A percentile compares a stretch with the other conserved stretches of the same genome.
Conservation (phyloP, 2,329 filamentous ascomycete species). For the Drechslerella dactyloides region DNA sequence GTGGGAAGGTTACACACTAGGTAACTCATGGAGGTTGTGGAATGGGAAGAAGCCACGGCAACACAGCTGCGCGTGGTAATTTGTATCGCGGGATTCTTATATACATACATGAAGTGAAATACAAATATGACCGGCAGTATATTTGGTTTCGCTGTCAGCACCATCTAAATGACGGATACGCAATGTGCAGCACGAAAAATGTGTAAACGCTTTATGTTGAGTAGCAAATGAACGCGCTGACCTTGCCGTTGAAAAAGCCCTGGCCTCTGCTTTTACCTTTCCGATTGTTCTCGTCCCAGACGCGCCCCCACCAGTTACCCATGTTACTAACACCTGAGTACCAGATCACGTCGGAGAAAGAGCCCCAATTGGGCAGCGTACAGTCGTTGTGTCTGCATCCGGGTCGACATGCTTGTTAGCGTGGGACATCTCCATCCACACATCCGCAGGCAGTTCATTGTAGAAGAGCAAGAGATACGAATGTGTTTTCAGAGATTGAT, state of each 20-base stretch:
- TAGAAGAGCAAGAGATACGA: too few relatives aligned
- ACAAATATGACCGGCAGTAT: background rate
- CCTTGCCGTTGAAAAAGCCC: conserved; percentile 19
- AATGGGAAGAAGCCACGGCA: background rate
- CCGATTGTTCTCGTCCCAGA: conserved; percentile 22
- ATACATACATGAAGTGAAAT: too few relatives aligned
- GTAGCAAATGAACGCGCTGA: conserved; percentile 39
- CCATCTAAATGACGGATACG: too few relatives aligned
- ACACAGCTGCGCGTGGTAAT: background rate
- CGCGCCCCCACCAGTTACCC: conserved; percentile 2
- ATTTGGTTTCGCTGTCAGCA: too few relatives aligned
- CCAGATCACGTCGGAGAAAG: conserved; percentile 30
- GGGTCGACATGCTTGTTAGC: too few relatives aligned
- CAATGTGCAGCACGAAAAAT: too few relatives aligned
- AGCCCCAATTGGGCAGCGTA: conserved; percentile 17
- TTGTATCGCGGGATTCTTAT: background rate
- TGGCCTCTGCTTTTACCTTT: conserved; percentile 8
- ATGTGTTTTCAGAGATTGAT: background rate
- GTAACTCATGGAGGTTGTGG: background rate
- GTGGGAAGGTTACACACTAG: too few relatives aligned
- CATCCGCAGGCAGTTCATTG: background rate
- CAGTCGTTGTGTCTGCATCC: conserved; percentile 13
- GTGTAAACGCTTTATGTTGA: conserved; percentile 16
- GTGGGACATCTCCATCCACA: too few relatives aligned
- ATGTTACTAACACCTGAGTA: conserved; percentile 26